phyloP scores from a whole-genome alignment of 192 early-diverging fungal genomes.

The Backusella parvicylindrica region DNA sequence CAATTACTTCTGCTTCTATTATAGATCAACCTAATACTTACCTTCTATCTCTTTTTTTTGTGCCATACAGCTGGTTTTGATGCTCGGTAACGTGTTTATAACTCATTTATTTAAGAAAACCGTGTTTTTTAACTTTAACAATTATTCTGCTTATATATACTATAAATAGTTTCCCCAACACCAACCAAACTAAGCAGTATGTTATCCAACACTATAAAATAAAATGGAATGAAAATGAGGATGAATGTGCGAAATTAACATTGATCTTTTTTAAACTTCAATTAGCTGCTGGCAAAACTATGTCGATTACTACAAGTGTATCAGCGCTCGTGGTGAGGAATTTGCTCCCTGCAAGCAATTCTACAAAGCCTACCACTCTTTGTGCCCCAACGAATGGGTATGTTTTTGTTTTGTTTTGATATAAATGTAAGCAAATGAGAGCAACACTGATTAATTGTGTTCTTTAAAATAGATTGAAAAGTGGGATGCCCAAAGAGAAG shows the following conservation, averaged over 20 bases:
- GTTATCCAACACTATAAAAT: neutral
- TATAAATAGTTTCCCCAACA: constrained; percentile 85
- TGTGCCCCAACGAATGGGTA: constrained; percentile 96
- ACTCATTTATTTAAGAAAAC: neutral
- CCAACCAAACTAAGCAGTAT: constrained; percentile 93
- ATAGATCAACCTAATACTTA: neutral
- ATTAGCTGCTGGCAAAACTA: constrained; percentile 97
- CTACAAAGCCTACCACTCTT: constrained; percentile 71
- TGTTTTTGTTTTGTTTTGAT: constrained; percentile 23
- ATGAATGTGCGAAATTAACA: neutral
- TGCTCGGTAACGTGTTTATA: constrained; percentile 43
- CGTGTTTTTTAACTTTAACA: neutral
- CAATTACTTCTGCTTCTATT: neutral
- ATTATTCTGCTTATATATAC: constrained; percentile 21
- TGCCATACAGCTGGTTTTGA: constrained; percentile 49
- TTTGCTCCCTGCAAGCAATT: constrained; percentile 93
- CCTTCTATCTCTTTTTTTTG: neutral
- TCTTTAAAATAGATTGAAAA: constrained; percentile 34
- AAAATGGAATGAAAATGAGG: neutral
- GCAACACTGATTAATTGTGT: neutral
- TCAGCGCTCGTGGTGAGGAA: constrained; percentile 93
- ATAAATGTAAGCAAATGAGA: neutral
- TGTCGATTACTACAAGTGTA: constrained; percentile 90
- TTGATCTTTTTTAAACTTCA: neutral
- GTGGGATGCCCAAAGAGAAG: constrained; percentile 48